Conservation (phyloP, 768 basidiomycete genomes). For the Tephrocybe sp. region DNA sequence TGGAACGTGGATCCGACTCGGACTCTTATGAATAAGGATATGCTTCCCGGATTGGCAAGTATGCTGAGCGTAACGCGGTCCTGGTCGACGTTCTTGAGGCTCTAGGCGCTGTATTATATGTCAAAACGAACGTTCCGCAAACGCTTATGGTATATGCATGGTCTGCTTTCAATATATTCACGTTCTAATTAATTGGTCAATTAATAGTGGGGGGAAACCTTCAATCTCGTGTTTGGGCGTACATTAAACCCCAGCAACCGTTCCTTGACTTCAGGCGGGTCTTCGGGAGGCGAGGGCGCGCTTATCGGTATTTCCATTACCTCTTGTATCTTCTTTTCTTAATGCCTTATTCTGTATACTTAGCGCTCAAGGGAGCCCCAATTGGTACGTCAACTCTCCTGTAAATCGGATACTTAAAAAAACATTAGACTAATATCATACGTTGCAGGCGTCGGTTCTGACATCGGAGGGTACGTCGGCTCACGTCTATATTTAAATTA, state of each 20-base stretch:
- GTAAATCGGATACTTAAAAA: no score
- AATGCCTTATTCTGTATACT: neutral
- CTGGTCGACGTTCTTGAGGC: slow-evolving; percentile 67
- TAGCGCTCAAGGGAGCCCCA: slow-evolving; percentile 45
- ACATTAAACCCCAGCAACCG: slow-evolving; percentile 78
- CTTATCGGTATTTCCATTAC: slow-evolving; percentile 49
- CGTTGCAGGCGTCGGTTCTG: slow-evolving; percentile 70
- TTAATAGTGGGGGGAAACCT: slow-evolving; percentile 71
- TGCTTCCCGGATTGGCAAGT: slow-evolving; percentile 68
- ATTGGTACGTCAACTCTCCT: slow-evolving; percentile 29
- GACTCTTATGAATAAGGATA: slow-evolving; percentile 49
- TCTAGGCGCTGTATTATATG: slow-evolving; percentile 70
- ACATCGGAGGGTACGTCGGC: slow-evolving; percentile 66
- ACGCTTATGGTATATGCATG: slow-evolving; percentile 60
- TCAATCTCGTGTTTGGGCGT: slow-evolving; percentile 77
- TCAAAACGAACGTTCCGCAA: slow-evolving; percentile 77
- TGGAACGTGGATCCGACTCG: neutral
- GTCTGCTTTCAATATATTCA: neutral
- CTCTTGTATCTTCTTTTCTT: neutral
- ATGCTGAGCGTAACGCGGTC: slow-evolving; percentile 57
- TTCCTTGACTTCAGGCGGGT: slow-evolving; percentile 72
- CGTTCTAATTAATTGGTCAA: no score
- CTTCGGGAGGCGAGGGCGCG: slow-evolving; percentile 86
- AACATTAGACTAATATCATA: slow-evolving; percentile 18
- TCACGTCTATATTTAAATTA: neutral